A percentile compares a stretch with the other conserved stretches of the same genome.
These are phyloP conservation scores for Liquidambar formosana DNA, from an alignment of 164 flowering plant species.

Conservation along the genomic window DNA sequence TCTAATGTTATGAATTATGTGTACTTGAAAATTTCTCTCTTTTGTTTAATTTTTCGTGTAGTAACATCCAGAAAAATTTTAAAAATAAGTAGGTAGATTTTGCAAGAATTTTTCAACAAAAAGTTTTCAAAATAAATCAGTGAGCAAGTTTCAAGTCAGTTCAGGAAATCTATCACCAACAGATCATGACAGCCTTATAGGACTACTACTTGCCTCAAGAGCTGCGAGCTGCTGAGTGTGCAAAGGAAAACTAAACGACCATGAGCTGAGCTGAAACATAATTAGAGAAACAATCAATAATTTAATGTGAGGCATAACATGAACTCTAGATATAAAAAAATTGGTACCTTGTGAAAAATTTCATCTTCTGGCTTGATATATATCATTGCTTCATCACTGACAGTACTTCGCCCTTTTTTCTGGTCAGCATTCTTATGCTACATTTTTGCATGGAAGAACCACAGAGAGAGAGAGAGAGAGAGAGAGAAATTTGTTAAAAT, in stretches of 20 bases:
- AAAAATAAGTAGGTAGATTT: too few relatives aligned
- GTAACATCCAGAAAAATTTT: too few relatives aligned
- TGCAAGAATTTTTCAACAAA: too few relatives aligned
- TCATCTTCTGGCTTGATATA: conserved; percentile 87
- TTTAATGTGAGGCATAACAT: neutral
- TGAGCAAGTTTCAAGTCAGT: neutral
- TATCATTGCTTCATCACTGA: conserved; percentile 45
- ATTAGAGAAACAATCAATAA: conserved; percentile 8
- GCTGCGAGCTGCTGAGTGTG: conserved; percentile 38
- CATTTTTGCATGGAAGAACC: conserved; percentile 6
- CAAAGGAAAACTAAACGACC: conserved; percentile 73
- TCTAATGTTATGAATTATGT: too few relatives aligned
- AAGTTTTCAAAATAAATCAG: too few relatives aligned
- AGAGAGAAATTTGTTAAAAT: neutral
- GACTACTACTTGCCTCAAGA: conserved; percentile 53
- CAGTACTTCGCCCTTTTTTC: conserved; percentile 24
- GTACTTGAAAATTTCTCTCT: too few relatives aligned
- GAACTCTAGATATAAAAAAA: neutral
- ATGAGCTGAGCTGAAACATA: conserved; percentile 66
- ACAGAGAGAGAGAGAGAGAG: neutral
- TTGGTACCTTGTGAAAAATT: conserved; percentile 72
- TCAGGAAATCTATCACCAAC: neutral
- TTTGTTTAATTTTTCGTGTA: too few relatives aligned
- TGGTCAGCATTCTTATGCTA: conserved; percentile 48
- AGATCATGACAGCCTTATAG: conserved; percentile 2